Percentiles rank a stretch among this genome's conserved stretches.
phyloP scores from a whole-genome alignment of 306 rosid species.

The Trifolium fragiferum region DNA sequence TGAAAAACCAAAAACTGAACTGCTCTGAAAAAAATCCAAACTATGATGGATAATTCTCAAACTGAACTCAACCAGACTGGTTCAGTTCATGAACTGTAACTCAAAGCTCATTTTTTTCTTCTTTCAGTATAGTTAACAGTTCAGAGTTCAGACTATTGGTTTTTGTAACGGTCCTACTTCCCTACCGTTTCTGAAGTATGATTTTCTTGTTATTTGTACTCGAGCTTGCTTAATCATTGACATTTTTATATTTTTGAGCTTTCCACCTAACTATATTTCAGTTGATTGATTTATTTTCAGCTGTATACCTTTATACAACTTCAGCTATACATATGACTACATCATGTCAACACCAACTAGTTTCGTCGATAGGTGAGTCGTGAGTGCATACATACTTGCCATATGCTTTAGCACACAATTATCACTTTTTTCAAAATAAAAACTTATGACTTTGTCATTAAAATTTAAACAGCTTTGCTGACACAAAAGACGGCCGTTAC shows the following conservation, averaged over 20 bases:
- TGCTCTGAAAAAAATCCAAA: too few relatives aligned
- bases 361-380: slow-evolving; percentile 98
- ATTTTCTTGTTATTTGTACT: neutral
- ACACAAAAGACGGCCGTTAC: slow-evolving; percentile 92
- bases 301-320: slow-evolving; percentile 95
- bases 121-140: too few relatives aligned
- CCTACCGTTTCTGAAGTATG: neutral
- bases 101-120: too few relatives aligned
- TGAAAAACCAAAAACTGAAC: too few relatives aligned
- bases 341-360: slow-evolving; percentile 85
- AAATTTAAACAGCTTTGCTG: slow-evolving; percentile 81
- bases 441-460: slow-evolving; percentile 19
- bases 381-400: slow-evolving; percentile 28
- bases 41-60: too few relatives aligned
- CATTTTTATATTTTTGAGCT: slow-evolving; percentile 18
- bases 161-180: neutral
- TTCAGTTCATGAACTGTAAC: too few relatives aligned
- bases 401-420: neutral
- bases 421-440: too few relatives aligned
- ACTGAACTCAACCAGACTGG: too few relatives aligned
- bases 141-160: too few relatives aligned
- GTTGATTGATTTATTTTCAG: slow-evolving; percentile 82
- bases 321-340: slow-evolving; percentile 90
- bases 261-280: slow-evolving; percentile 63
- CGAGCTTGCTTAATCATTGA: neutral